A percentile compares a stretch with the other conserved stretches of the same genome.
Conservation (phyloP, 495 filamentous ascomycete genomes). For the Jackrogersella multiformis region DNA sequence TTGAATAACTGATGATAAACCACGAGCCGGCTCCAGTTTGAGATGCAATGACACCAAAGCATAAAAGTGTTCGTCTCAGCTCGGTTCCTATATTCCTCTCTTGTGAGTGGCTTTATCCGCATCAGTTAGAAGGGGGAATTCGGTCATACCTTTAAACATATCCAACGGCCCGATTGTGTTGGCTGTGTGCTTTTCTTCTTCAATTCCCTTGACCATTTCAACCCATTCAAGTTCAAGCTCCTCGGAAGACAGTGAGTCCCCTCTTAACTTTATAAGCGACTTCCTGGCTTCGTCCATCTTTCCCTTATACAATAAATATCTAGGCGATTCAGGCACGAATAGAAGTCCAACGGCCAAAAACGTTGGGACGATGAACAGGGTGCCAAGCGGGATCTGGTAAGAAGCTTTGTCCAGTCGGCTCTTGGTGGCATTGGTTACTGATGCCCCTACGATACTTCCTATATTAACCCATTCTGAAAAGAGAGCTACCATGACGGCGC, state of each 20-base stretch:
- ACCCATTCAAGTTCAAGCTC: constrained; percentile 49
- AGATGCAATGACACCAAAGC: constrained; percentile 49
- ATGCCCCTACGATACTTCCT: constrained; percentile 63
- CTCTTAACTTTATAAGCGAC: constrained; percentile 46
- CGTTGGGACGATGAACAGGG: constrained; percentile 62
- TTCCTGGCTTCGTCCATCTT: constrained; percentile 45
- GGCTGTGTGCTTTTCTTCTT: constrained; percentile 49
- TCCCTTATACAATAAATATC: constrained; percentile 54
- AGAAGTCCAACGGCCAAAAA: constrained; percentile 57
- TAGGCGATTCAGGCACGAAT: constrained; percentile 66
- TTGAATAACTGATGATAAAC: constrained; percentile 55
- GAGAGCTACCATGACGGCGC: constrained; percentile 57
- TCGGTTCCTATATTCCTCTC: constrained; percentile 41
- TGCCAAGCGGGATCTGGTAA: constrained; percentile 63
- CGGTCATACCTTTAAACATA: constrained; percentile 45
- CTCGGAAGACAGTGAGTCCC: constrained; percentile 41
- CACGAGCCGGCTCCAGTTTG: constrained; percentile 50
- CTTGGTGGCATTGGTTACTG: constrained; percentile 52
- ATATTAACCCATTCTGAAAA: constrained; percentile 57
- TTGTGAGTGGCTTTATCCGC: constrained; percentile 34
- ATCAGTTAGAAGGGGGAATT: not conserved
- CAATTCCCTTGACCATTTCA: constrained; percentile 51
- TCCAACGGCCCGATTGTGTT: constrained; percentile 46
- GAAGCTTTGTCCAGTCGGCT: constrained; percentile 43
- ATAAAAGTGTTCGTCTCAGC: constrained; percentile 51